These are phyloP conservation scores for Arabidopsis suecica DNA, from an alignment of 345 rosid species.

Conservation along the genomic window DNA sequence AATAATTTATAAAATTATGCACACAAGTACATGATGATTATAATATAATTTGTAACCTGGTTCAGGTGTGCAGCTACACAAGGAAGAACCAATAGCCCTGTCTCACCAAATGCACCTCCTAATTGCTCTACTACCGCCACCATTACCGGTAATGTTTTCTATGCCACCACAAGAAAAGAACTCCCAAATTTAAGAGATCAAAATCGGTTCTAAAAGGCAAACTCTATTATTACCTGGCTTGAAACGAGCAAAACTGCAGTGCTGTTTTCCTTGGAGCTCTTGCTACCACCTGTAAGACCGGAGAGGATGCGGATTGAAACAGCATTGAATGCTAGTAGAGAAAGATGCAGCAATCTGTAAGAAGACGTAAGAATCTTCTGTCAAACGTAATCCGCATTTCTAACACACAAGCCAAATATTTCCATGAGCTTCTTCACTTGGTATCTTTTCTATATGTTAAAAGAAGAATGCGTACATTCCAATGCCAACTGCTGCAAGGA, in stretches of 20 bases:
- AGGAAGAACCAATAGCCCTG: slow-evolving; percentile 89
- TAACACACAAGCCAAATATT: slow-evolving; percentile 7
- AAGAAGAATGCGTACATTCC: slow-evolving; percentile 63
- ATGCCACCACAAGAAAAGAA: slow-evolving; percentile 8
- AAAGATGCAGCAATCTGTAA: slow-evolving; percentile 72
- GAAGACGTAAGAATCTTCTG: slow-evolving; percentile 23
- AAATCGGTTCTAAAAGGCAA: neutral
- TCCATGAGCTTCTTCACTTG: slow-evolving; percentile 17
- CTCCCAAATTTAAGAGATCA: slow-evolving; percentile 3
- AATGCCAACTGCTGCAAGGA: slow-evolving; percentile 74
- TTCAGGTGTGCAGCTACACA: slow-evolving; percentile 88
- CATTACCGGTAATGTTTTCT: slow-evolving; percentile 92
- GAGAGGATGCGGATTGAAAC: slow-evolving; percentile 60
- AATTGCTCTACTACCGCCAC: slow-evolving; percentile 90
- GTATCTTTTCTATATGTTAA: neutral
- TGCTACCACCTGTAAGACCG: slow-evolving; percentile 56
- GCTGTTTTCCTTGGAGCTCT: slow-evolving; percentile 69
- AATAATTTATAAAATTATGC: neutral
- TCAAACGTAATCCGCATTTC: neutral
- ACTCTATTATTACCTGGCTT: slow-evolving; percentile 63
- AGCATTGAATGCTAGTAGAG: slow-evolving; percentile 66
- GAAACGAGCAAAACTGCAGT: slow-evolving; percentile 72
- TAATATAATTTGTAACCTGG: slow-evolving; percentile 57
- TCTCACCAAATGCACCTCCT: slow-evolving; percentile 83
- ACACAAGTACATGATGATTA: neutral